phyloP scores from a whole-genome alignment of 1,139 yeast genomes.

The Nadsonia starkeyi-henricii region DNA sequence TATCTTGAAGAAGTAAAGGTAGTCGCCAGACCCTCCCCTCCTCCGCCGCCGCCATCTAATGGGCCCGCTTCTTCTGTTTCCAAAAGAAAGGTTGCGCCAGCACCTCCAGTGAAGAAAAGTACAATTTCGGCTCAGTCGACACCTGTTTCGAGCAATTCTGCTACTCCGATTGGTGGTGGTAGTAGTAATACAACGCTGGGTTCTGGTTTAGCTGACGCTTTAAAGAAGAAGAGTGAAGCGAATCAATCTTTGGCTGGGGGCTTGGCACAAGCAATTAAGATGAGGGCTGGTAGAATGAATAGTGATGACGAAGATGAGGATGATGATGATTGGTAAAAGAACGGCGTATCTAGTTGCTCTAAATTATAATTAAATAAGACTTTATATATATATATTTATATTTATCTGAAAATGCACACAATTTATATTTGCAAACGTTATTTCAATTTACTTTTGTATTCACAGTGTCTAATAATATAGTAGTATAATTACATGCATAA shows the following conservation, averaged over 20 bases:
- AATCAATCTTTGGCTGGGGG: constrained; percentile 71
- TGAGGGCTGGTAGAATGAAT: constrained; percentile 68
- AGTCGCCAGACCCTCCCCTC: constrained; percentile 14
- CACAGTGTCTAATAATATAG: too few species aligned
- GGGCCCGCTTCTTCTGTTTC: neutral
- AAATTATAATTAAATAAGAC: too few species aligned
- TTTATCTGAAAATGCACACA: too few species aligned
- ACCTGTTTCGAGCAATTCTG: constrained; percentile 6
- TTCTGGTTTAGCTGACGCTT: constrained; percentile 61
- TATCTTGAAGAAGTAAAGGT: constrained; percentile 51
- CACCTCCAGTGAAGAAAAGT: constrained; percentile 12
- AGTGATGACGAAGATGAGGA: constrained; percentile 59
- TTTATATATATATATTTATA: too few species aligned
- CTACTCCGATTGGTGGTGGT: constrained; percentile 12
- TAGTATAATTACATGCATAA: too few species aligned
- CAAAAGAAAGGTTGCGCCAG: constrained; percentile 14
- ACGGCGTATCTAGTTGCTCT: too few species aligned
- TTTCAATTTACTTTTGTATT: too few species aligned
- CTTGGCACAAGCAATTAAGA: constrained; percentile 78
- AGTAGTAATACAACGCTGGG: constrained; percentile 30
- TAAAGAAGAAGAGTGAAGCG: constrained; percentile 45
- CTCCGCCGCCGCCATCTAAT: constrained; percentile 22
- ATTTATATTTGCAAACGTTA: too few species aligned
- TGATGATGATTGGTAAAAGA: constrained; percentile 15
- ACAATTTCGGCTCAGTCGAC: constrained; percentile 11